Evolutionary conservation across 805 yeast genomes (phyloP).

Genomic region (Maudiozyma bulderi): DNA sequence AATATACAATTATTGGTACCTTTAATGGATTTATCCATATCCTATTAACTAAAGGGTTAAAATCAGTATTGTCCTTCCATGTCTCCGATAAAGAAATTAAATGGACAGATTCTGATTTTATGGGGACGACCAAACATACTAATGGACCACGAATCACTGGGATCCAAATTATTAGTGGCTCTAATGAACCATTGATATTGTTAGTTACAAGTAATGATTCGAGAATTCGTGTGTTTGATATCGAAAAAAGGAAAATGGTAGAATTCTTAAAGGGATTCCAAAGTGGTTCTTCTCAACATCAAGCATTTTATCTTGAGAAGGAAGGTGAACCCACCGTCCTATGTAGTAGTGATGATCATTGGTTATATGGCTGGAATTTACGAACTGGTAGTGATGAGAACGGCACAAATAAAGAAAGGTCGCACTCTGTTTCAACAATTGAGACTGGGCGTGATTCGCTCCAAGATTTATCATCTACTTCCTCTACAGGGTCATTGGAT

Average conservation of each 20-base stretch:
- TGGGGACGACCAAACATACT: background rate
- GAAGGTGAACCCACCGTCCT: slow-evolving; percentile 37
- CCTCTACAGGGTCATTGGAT: background rate
- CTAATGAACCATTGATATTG: slow-evolving; percentile 29
- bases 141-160: slow-evolving; percentile 65
- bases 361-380: slow-evolving; percentile 74
- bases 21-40: slow-evolving; percentile 60
- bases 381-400: slow-evolving; percentile 17
- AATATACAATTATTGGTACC: slow-evolving; percentile 59
- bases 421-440: background rate
- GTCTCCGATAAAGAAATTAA: slow-evolving; percentile 33
- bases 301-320: slow-evolving; percentile 34
- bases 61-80: slow-evolving; percentile 34
- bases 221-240: slow-evolving; percentile 54
- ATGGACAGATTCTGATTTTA: background rate
- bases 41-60: slow-evolving; percentile 55
- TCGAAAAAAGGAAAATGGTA: slow-evolving; percentile 43
- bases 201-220: slow-evolving; percentile 78
- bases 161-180: slow-evolving; percentile 36
- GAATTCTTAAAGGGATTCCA: slow-evolving; percentile 65
- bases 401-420: background rate
- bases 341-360: slow-evolving; percentile 80
- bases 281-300: slow-evolving; percentile 62
- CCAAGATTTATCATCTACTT: background rate
- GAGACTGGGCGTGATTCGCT: background rate